A percentile compares a stretch with the other conserved stretches of the same genome.
These are phyloP conservation scores for Neurospora sp. DNA, from an alignment of 495 filamentous ascomycete species.

Conservation along the genomic window DNA sequence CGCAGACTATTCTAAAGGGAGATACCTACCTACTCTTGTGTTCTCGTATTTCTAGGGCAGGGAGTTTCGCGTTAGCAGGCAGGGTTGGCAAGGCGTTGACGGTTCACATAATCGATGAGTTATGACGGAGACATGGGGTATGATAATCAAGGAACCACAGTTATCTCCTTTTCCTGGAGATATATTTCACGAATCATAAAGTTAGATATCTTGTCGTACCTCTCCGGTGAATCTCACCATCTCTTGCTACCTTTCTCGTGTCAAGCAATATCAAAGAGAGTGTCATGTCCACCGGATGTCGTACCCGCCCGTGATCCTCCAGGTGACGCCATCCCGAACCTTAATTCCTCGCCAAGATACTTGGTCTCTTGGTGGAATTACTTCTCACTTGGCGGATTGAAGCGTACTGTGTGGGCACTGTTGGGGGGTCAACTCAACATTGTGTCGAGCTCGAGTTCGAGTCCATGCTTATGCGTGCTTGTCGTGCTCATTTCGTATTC, in stretches of 20 bases:
- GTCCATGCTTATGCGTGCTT: too few relatives aligned
- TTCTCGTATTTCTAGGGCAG: neutral
- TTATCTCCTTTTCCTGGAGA: too few relatives aligned
- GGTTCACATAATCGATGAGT: neutral
- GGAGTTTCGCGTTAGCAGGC: neutral
- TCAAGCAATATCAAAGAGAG: neutral
- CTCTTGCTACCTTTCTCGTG: too few relatives aligned
- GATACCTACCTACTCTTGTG: neutral
- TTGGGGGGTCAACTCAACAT: too few relatives aligned
- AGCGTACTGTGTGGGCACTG: neutral
- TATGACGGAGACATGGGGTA: neutral
- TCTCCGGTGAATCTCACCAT: too few relatives aligned
- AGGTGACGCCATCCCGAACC: neutral
- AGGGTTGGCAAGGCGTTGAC: neutral
- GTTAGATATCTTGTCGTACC: too few relatives aligned
- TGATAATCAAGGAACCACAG: neutral
- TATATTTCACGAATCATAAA: too few relatives aligned
- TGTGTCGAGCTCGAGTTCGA: too few relatives aligned
- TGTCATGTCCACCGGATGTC: neutral
- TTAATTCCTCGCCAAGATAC: neutral
- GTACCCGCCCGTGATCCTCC: neutral
- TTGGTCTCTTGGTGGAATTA: neutral
- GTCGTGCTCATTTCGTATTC: neutral
- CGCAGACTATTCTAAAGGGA: neutral
- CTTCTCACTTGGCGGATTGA: neutral